Evolutionary conservation across 2,329 filamentous ascomycete species (phyloP).

Genomic region (Berkeleyomyces basicola): DNA sequence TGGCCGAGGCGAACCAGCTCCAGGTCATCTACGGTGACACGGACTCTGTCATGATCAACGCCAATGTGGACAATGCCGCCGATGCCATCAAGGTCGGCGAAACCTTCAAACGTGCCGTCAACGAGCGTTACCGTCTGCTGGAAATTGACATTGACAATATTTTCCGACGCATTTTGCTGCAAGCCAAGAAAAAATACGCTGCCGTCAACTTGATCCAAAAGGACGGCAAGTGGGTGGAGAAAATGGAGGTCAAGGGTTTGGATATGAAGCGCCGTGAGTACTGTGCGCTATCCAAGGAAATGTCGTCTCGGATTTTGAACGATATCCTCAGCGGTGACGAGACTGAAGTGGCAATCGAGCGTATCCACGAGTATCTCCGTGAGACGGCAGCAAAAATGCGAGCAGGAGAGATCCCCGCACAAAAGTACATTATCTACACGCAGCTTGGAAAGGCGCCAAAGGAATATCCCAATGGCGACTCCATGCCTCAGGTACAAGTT

Average conservation of each 20-base stretch:
- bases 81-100: conserved; percentile 83
- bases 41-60: conserved; percentile 99
- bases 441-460: conserved; percentile 88
- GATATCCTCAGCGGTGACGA: conserved; percentile 92
- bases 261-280: conserved; percentile 98
- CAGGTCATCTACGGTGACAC: conserved; percentile 98
- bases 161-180: conserved; percentile 80
- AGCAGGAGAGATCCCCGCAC: conserved; percentile 51
- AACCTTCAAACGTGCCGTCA: conserved; percentile 90
- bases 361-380: conserved; percentile 84
- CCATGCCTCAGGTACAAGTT: conserved; percentile 95
- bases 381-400: conserved; percentile 79
- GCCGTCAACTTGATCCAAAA: conserved; percentile 85
- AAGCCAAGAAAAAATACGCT: conserved; percentile 99
- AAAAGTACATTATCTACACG: conserved; percentile 95
- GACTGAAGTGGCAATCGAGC: conserved; percentile 68
- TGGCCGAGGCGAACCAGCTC: conserved; percentile 78
- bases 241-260: conserved; percentile 93
- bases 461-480: conserved; percentile 86
- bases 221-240: conserved; percentile 79
- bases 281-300: conserved; percentile 87
- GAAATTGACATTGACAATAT: conserved; percentile 98
- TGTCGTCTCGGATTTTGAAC: conserved; percentile 76
- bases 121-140: conserved; percentile 77
- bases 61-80: conserved; percentile 83